Base-by-base conservation (phyloP, 805 yeast genomes). In the Pichia heedii region DNA sequence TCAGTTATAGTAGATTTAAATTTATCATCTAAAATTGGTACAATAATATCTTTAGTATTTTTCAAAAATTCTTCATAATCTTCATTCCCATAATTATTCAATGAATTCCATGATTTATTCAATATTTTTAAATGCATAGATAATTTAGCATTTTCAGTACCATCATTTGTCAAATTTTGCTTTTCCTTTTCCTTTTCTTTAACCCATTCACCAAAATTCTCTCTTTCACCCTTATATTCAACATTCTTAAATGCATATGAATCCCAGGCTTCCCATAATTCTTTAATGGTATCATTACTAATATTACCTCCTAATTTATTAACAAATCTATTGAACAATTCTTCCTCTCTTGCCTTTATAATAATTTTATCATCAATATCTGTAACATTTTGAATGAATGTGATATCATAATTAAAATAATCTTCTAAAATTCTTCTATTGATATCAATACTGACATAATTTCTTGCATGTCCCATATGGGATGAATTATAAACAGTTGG, bases 391-490 rank as follows among this genome's bases (percentile, higher is more conserved):
- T 93, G 98, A 37, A 93, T 88, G 65, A 89, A 93, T 39, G 71
- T 73, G 36, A 93, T 76, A 53, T 86, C 79, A 65, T 86, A 93
- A 19, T 96, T 95, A 64, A 93, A 93, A 63, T 87, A 90, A 62
- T 90, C 86, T 62, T 82, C 87, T 51, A 93, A 61, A 40, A 93
- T 76, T 53, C 98, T 75, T 61, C 98, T 79, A 60, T 88, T 84
- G 59, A 93, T 87, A 62, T 93, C 98, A 42, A 84, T 85, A 10
- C 96, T 78, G 40, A 93, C 97, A 57, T 93, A 93, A 66, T 93
- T 93, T 63, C 98, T 74, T 13, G 98, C 98, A 62, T 93, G 98
- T 20, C 98, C 98, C 97, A 93, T 88, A 60, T 93, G 98, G 41
- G 89, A 77, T 29, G 93, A 79, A 64, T 93, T 96, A 59, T 93